These are phyloP conservation scores for Penicillium hesseltinei DNA, from an alignment of 2,329 filamentous ascomycete genomes.

Conservation along the genomic window DNA sequence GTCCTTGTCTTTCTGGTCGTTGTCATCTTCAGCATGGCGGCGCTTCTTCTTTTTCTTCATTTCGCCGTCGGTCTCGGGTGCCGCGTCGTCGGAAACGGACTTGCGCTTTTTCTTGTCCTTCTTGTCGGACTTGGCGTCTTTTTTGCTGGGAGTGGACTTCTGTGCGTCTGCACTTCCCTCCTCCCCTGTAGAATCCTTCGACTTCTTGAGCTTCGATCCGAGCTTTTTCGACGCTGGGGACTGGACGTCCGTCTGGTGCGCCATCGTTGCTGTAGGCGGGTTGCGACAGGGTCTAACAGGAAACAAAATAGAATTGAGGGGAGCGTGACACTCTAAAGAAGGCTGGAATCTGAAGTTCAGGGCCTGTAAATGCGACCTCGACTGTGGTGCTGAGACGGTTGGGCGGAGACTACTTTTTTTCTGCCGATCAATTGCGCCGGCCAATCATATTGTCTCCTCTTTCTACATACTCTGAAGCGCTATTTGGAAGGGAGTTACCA, in stretches of 20 bases:
- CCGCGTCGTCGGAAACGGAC: constrained; percentile 16
- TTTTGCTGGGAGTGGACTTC: constrained; percentile 1
- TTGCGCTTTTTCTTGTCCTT: constrained; percentile 26
- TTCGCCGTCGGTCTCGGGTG: constrained; percentile 19
- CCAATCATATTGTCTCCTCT: constrained; percentile 3
- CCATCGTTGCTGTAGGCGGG: not conserved
- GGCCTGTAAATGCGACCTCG: not conserved
- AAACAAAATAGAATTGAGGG: not conserved
- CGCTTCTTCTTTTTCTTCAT: constrained; percentile 24
- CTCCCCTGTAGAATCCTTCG: constrained; percentile 33
- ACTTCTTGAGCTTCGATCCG: constrained; percentile 59
- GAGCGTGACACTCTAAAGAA: not conserved
- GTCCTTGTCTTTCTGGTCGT: constrained; percentile 15
- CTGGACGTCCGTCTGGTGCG: constrained; percentile 3
- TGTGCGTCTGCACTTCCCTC: constrained; percentile 22
- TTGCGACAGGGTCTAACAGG: not conserved
- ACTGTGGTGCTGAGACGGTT: not conserved
- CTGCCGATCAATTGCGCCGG: constrained; percentile 7
- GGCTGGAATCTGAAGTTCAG: not conserved
- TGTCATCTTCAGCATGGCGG: constrained; percentile 19
- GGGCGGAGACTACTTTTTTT: constrained; percentile 13
- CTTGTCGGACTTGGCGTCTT: constrained; percentile 17
- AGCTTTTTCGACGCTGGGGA: constrained; percentile 58
- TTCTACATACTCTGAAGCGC: not conserved
- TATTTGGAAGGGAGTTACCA: not conserved